These are phyloP conservation scores for Beverwykella pulmonaria DNA, from an alignment of 495 filamentous ascomycete genomes.

Conservation along the genomic window DNA sequence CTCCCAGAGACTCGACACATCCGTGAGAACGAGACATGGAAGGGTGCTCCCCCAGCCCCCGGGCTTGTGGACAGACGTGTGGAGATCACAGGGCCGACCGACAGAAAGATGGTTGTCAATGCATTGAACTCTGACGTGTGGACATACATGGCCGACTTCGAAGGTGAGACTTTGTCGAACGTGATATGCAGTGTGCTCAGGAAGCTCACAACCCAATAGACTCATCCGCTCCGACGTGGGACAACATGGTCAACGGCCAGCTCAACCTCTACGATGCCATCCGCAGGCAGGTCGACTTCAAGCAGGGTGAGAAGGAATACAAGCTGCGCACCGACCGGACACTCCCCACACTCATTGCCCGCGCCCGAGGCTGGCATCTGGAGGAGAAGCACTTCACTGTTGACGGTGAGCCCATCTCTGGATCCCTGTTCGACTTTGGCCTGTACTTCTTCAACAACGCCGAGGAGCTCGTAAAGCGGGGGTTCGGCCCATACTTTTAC, in stretches of 20 bases:
- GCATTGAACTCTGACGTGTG: constrained; percentile 95
- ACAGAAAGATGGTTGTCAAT: constrained; percentile 99
- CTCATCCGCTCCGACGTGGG: constrained; percentile 96
- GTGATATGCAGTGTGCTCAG: background rate
- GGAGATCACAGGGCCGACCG: constrained; percentile 98
- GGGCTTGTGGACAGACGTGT: constrained; percentile 92
- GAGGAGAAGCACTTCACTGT: constrained; percentile 99
- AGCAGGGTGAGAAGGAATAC: constrained; percentile 92
- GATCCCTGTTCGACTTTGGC: constrained; percentile 93
- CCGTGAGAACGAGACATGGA: constrained; percentile 92
- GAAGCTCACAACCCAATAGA: constrained; percentile 56
- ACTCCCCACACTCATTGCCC: constrained; percentile 65
- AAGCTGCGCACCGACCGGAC: constrained; percentile 90
- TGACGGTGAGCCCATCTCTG: constrained; percentile 93
- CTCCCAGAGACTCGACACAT: constrained; percentile 95
- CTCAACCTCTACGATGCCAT: constrained; percentile 98
- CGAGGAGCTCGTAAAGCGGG: constrained; percentile 78
- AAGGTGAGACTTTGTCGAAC: constrained; percentile 61
- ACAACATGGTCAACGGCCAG: constrained; percentile 99
- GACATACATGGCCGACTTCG: constrained; percentile 99
- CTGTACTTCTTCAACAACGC: constrained; percentile 99
- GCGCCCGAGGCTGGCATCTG: constrained; percentile 68
- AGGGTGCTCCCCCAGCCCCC: constrained; percentile 88
- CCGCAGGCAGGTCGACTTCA: constrained; percentile 93
- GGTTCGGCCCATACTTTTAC: constrained; percentile 96